A percentile compares a stretch with the other conserved stretches of the same genome.
These are phyloP conservation scores for Collybiopsis confluens DNA, from an alignment of 768 basidiomycete genomes.

Conservation along the genomic window DNA sequence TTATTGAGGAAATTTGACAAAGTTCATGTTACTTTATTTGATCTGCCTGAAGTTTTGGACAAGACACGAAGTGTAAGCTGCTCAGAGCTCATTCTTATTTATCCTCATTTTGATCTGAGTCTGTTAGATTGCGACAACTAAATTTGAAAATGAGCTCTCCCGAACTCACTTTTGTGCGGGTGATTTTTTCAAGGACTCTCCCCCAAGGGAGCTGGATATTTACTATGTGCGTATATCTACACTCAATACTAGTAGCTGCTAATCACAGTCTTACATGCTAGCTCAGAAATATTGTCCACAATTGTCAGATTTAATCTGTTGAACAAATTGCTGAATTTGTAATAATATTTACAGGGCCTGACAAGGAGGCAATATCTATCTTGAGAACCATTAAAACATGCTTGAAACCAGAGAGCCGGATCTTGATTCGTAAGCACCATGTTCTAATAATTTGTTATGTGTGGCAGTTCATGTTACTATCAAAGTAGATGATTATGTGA, in stretches of 20 bases:
- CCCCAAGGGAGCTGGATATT: conserved; percentile 19
- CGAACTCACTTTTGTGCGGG: conserved; percentile 23
- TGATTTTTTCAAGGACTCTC: conserved; percentile 25
- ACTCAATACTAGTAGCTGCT: too few relatives aligned
- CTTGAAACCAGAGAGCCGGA: neutral
- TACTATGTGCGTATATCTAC: conserved; percentile 29
- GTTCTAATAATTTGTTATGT: too few relatives aligned
- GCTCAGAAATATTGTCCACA: conserved; percentile 22
- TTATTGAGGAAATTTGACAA: conserved; percentile 23
- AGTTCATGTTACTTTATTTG: conserved; percentile 28
- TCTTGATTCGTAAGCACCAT: neutral
- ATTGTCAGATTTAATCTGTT: conserved; percentile 14
- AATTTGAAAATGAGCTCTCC: conserved; percentile 8
- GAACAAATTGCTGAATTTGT: neutral
- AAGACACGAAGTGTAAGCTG: conserved; percentile 15
- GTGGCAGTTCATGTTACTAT: neutral
- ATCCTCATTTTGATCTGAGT: too few relatives aligned
- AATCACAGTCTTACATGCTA: too few relatives aligned
- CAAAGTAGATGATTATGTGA: neutral
- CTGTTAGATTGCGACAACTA: too few relatives aligned
- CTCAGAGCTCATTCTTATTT: too few relatives aligned
- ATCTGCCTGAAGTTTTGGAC: conserved; percentile 21
- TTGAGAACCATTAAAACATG: neutral
- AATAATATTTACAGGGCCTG: neutral
- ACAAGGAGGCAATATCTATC: neutral